phyloP scores from a whole-genome alignment of 371 early-diverging fungal genomes.

The Actinomortierella ambigua region DNA sequence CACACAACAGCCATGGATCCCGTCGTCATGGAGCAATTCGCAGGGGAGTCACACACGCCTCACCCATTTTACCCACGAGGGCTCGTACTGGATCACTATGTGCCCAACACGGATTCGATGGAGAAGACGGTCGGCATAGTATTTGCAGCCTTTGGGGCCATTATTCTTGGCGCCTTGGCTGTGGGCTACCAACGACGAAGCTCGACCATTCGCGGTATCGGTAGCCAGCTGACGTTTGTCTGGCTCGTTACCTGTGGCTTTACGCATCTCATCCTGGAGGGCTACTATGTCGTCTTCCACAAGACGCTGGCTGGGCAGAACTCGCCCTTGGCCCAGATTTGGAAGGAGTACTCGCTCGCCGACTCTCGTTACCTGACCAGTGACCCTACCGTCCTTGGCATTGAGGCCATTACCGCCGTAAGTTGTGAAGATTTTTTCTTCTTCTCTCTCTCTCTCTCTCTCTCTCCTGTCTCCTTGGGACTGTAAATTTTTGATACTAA shows the following conservation, averaged over 20 bases:
- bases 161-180: constrained; percentile 19
- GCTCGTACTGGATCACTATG: constrained; percentile 53
- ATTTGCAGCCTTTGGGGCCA: constrained; percentile 16
- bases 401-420: constrained; percentile 88
- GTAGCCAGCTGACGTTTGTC: constrained; percentile 50
- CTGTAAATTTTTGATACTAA: not conserved
- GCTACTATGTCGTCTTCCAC: constrained; percentile 75
- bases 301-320: constrained; percentile 63
- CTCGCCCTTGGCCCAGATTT: constrained; percentile 73
- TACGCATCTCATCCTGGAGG: constrained; percentile 85
- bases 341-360: constrained; percentile 90
- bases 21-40: no score
- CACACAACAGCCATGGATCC: no score
- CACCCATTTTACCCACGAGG: constrained; percentile 65
- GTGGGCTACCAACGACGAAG: constrained; percentile 17
- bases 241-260: constrained; percentile 81
- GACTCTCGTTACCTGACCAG: constrained; percentile 86
- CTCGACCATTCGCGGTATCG: constrained; percentile 5
- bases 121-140: constrained; percentile 43
- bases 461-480: not conserved
- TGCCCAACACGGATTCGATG: constrained; percentile 48
- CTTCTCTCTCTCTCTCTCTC: constrained; percentile 1
- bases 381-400: constrained; percentile 73
- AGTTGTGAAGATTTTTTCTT: constrained; percentile 11
- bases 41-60: not conserved